Conservation (phyloP, 1,139 yeast species). For the Kodamaea sp. region DNA sequence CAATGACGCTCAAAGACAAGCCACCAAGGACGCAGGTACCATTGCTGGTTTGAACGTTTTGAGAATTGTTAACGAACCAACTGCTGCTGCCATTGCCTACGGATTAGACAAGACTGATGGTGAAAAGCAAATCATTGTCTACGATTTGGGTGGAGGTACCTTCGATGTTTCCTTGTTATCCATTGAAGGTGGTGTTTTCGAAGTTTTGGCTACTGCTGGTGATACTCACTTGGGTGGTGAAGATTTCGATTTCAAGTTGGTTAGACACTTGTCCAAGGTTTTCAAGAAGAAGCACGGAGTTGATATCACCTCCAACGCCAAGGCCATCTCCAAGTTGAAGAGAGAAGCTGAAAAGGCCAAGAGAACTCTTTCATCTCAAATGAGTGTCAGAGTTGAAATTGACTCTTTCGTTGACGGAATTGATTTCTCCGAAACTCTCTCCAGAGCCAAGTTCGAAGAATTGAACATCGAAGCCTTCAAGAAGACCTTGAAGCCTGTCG, state of each 20-base stretch:
- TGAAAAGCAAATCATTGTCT: conserved; percentile 51
- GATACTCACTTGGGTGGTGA: conserved; percentile 75
- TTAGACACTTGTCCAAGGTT: conserved; percentile 78
- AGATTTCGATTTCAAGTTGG: conserved; percentile 90
- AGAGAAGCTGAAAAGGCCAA: conserved; percentile 97
- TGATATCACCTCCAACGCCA: conserved; percentile 71
- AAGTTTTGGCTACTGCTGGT: conserved; percentile 55
- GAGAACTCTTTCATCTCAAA: conserved; percentile 89
- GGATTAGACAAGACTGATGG: conserved; percentile 80
- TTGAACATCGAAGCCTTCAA: conserved; percentile 83
- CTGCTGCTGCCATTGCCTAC: conserved; percentile 98
- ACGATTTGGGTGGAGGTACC: conserved; percentile 59
- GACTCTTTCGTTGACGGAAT: conserved; percentile 95
- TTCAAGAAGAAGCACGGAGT: conserved; percentile 87
- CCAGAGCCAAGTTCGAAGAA: conserved; percentile 96
- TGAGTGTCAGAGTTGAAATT: conserved; percentile 87
- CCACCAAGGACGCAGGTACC: conserved; percentile 96
- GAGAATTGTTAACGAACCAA: conserved; percentile 96
- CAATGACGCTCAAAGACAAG: conserved; percentile 98
- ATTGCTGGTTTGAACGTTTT: conserved; percentile 94
- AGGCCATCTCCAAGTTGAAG: conserved; percentile 87
- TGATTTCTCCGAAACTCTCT: conserved; percentile 88
- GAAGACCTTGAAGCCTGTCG: conserved; percentile 90
- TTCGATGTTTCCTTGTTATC: conserved; percentile 53
- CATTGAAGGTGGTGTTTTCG: conserved; percentile 55